Base-by-base conservation (phyloP, 306 rosid species). In the Acacia acuminata region DNA sequence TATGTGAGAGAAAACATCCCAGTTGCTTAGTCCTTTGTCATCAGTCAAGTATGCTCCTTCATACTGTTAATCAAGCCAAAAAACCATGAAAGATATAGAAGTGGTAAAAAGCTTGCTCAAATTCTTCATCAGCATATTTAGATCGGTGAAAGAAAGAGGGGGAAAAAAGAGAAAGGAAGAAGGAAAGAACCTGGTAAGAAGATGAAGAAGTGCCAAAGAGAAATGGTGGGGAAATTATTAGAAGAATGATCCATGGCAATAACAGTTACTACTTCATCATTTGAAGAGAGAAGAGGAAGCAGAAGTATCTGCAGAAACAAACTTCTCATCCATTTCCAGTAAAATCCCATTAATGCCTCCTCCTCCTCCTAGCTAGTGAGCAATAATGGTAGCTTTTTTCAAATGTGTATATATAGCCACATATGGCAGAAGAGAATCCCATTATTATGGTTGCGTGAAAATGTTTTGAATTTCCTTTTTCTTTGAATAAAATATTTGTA, bases 151-250 rank as follows among this genome's bases (percentile, higher is more conserved):
- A 60, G 66, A 25, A 12, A 50, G 56, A 36, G 42, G 38, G 38
- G 5, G 2, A 2, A 44, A 2, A 44, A 8, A 9, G 47, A 51
- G 7, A 16, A 51, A 61, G 15, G 36, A 12, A 61, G 19, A 25
- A 24, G 32, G 58, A 51, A 51, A 17, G 12, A 32, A 84, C 97
- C 96, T 91, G 94, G 84, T 90, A 91, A 45, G 96, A 85, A 84
- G 94, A 94, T 60, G 97, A 91, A 55, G 88, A 91, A 75, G 89
- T 84, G 24, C 98, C 96, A 61, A 90, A 90, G 83, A 93, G 87
- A 71, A 93, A 93, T 65, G 22, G 20, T 47, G 19, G 87, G 92
- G 9, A 53, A 53, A 16, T 19, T 8, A 51, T 17, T 51, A 56
- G 70, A 60, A 68, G 83, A 80, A 36, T 47, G 56, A 71, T 64